Conservation (phyloP, 169 alveolate genomes). For the Plasmodium knowlesi region DNA sequence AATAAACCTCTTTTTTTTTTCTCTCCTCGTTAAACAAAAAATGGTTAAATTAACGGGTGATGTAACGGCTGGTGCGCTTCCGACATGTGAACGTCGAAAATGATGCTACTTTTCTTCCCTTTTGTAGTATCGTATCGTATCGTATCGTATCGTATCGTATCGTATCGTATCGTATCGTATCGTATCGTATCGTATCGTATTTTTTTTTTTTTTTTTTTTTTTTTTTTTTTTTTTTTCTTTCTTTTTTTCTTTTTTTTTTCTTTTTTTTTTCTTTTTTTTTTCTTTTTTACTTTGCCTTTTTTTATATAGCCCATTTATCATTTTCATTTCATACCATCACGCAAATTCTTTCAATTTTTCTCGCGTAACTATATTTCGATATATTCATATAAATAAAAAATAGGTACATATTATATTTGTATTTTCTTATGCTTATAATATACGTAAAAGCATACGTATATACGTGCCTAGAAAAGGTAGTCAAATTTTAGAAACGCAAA, state of each 20-base stretch:
- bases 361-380: not conserved
- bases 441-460: not conserved
- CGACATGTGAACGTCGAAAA: not conserved
- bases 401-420: not conserved
- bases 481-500: not conserved
- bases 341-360: not conserved
- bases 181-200: not conserved
- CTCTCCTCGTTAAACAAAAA: not conserved
- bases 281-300: not conserved
- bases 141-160: not conserved
- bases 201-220: not conserved
- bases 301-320: not conserved
- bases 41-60: too few relatives aligned
- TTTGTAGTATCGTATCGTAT: not conserved
- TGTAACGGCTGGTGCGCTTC: not conserved
- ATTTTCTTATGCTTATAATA: not conserved
- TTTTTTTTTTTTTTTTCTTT: not conserved
- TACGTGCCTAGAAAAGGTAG: not conserved
- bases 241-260: not conserved
- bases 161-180: not conserved
- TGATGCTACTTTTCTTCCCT: not conserved
- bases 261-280: not conserved
- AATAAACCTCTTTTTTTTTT: not conserved
- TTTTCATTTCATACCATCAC: not conserved
- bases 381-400: not conserved